phyloP scores from a whole-genome alignment of 306 rosid species.

The Begonia masoniana region DNA sequence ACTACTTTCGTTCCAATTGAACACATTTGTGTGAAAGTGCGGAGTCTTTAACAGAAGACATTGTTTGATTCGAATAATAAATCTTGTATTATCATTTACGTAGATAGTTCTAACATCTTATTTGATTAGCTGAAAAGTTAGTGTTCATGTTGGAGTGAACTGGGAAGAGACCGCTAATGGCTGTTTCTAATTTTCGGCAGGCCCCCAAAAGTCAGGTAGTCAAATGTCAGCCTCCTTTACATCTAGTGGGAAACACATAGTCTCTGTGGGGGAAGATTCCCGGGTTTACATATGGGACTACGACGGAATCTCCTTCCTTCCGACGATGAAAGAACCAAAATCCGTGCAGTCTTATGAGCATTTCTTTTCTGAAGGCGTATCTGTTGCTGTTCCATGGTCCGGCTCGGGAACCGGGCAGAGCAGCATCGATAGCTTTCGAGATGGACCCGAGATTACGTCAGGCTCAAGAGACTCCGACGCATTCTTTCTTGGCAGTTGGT shows the following conservation, averaged over 20 bases:
- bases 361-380: conserved; percentile 53
- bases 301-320: conserved; percentile 15
- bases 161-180: neutral
- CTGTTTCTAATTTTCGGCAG: conserved; percentile 20
- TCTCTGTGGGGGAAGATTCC: conserved; percentile 73
- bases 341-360: conserved; percentile 49
- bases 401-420: conserved; percentile 16
- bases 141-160: no score
- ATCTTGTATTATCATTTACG: no score
- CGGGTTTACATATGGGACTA: conserved; percentile 65
- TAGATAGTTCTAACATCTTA: no score
- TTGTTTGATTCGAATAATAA: no score
- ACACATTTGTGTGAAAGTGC: no score
- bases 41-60: no score
- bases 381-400: conserved; percentile 75
- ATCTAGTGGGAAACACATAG: conserved; percentile 38
- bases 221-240: conserved; percentile 73
- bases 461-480: conserved; percentile 24
- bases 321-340: conserved; percentile 23
- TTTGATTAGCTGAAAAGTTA: no score
- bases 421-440: neutral
- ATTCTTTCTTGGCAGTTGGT: conserved; percentile 52
- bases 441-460: no score
- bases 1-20: no score
- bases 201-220: conserved; percentile 59